Evolutionary conservation across 2,329 filamentous ascomycete species (phyloP).

Genomic region (Colletotrichum falcatum): DNA sequence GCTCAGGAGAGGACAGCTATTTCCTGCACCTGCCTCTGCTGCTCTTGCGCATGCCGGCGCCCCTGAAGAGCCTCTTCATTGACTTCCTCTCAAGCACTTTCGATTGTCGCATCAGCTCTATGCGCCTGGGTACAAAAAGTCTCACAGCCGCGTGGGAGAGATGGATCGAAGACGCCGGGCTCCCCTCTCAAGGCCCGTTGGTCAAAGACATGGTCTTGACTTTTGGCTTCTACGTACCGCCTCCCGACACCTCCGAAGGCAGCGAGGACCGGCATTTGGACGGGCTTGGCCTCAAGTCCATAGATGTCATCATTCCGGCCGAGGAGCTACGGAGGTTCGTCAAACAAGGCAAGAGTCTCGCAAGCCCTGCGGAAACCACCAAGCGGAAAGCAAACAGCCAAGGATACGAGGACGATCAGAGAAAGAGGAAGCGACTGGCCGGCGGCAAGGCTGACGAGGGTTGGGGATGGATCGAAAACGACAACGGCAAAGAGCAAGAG

Average conservation of each 20-base stretch:
- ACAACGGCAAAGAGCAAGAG: constrained; percentile 43
- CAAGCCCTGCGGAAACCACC: constrained; percentile 16
- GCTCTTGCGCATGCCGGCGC: constrained; percentile 66
- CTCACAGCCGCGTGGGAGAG: constrained; percentile 63
- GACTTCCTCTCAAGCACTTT: constrained; percentile 66
- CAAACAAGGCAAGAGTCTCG: constrained; percentile 52
- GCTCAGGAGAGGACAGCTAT: constrained; percentile 40
- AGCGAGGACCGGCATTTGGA: constrained; percentile 40
- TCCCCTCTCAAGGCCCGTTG: constrained; percentile 49
- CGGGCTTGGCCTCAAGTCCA: constrained; percentile 53
- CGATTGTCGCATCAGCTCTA: constrained; percentile 66
- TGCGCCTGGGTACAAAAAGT: constrained; percentile 63
- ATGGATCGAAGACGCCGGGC: constrained; percentile 59
- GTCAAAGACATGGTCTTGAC: constrained; percentile 63
- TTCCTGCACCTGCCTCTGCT: constrained; percentile 65
- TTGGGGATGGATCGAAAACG: constrained; percentile 60
- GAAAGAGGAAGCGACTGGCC: constrained; percentile 59
- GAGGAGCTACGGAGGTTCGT: constrained; percentile 61
- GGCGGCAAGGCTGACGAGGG: constrained; percentile 63
- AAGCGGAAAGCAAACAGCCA: constrained; percentile 38
- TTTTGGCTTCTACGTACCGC: constrained; percentile 61
- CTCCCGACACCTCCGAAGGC: constrained; percentile 36
- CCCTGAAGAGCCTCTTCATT: constrained; percentile 61
- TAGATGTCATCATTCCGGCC: constrained; percentile 65
- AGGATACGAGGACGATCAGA: constrained; percentile 49